Evolutionary conservation across 805 yeast genomes (phyloP).

Genomic region (Tetrapisispora iriomotensis): DNA sequence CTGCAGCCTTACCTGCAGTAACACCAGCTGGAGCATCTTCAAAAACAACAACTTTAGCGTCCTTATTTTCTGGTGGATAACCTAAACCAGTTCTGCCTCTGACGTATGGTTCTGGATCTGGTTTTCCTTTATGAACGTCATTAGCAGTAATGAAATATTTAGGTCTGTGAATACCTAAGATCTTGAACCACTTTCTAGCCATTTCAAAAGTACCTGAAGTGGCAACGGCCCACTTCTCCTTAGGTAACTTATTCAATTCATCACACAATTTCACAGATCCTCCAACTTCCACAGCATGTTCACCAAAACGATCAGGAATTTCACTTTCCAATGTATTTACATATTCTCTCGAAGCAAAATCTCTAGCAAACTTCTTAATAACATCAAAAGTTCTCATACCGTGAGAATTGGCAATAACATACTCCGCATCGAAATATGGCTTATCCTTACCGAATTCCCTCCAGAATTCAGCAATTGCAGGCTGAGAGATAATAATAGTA

Average conservation of each 20-base stretch:
- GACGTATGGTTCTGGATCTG: constrained; percentile 76
- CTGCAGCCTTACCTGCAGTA: constrained; percentile 73
- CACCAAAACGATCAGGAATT: constrained; percentile 64
- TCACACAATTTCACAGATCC: constrained; percentile 62
- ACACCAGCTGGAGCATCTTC: constrained; percentile 91
- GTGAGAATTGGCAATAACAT: constrained; percentile 65
- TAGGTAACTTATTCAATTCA: constrained; percentile 41
- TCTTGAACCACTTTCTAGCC: constrained; percentile 71
- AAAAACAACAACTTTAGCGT: constrained; percentile 50
- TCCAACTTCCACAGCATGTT: constrained; percentile 62
- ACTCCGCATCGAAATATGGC: constrained; percentile 58
- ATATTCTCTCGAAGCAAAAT: constrained; percentile 55
- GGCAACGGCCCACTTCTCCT: constrained; percentile 74
- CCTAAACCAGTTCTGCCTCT: constrained; percentile 39
- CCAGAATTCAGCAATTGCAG: constrained; percentile 79
- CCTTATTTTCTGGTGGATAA: constrained; percentile 29
- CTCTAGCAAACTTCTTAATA: constrained; percentile 63
- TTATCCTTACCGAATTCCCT: constrained; percentile 56
- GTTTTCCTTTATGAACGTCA: constrained; percentile 71
- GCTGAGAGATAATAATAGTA: constrained; percentile 73
- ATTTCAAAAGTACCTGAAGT: constrained; percentile 72
- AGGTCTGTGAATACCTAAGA: constrained; percentile 54
- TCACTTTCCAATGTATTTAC: constrained; percentile 58
- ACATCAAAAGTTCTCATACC: constrained; percentile 81
- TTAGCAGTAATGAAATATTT: constrained; percentile 75